These are phyloP conservation scores for Maudiozyma turicensis DNA, from an alignment of 805 yeast genomes.

Conservation along the genomic window DNA sequence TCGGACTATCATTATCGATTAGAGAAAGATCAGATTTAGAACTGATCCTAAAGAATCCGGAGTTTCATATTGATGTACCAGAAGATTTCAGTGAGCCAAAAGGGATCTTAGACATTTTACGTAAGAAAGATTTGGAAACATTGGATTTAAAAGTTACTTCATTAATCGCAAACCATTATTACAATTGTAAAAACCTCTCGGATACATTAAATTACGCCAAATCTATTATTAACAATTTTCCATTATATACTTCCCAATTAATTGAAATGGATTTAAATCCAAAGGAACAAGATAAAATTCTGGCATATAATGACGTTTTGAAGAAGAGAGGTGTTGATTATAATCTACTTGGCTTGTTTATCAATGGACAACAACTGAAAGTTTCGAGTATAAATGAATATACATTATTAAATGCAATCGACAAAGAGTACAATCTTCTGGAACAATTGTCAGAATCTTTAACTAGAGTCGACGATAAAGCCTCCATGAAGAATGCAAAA, in stretches of 20 bases:
- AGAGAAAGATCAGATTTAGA: conserved; percentile 26
- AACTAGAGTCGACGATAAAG: conserved; percentile 20
- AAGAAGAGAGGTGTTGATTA: conserved; percentile 23
- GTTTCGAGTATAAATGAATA: conserved; percentile 16
- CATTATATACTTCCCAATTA: conserved; percentile 22
- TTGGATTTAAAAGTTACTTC: conserved; percentile 65
- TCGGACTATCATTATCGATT: conserved; percentile 23
- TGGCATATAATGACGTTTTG: conserved; percentile 9
- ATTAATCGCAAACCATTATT: conserved; percentile 35
- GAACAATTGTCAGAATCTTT: conserved; percentile 8
- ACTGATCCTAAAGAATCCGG: conserved; percentile 31
- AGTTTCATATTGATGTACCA: conserved; percentile 7
- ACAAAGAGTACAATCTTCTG: conserved; percentile 13
- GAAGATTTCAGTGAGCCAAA: conserved; percentile 38
- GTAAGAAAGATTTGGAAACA: conserved; percentile 19
- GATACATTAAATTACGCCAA: conserved; percentile 28
- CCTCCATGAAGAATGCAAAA: conserved; percentile 8
- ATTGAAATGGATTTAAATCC: conserved; percentile 4
- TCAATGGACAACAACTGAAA: conserved; percentile 27
- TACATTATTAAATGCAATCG: conserved; percentile 14
- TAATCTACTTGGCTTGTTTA: conserved; percentile 23
- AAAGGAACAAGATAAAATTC: conserved; percentile 4
- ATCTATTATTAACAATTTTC: conserved; percentile 33
- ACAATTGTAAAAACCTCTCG: conserved; percentile 26
- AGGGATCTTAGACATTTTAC: conserved; percentile 12